Evolutionary conservation across 169 alveolate species (phyloP), one percentile per base, ranked within the genome.

Genomic region (Plasmodium blacklocki): DNA sequence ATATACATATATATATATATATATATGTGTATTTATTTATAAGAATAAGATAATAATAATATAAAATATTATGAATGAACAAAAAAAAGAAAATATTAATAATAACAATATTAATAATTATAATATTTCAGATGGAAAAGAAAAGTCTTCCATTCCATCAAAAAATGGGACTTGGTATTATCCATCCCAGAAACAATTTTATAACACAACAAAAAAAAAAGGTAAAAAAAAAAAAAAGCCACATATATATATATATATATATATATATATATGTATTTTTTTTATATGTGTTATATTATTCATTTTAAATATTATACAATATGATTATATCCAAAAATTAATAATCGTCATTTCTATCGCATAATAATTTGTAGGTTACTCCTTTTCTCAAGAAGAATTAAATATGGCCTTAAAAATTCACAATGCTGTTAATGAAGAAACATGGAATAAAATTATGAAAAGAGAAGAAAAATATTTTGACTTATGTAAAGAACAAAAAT

Each of bases 151-250:
- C 50, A 94, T 94, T 15, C 96, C 96, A 7, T 89, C 93, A 19
- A 83, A 67, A 32, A 80, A 60, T 23, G 93, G 67, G 14, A 88
- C 54, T n/a, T 94, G 96, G 96, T 78, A 88, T 15, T 94, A 94
- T 74, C 96, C 96, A n/a, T 94, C 96, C 8, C 85, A 90, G 52
- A 89, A 91, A 7, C 96, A 94, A 75, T 94, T 94, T 66, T 94
- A 92, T 78, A 80, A 88, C 2, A 89, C 96, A 19, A 92, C 95
- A 2, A 75, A 76, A 14, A 92, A 74, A 63, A 94, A 94, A 73
- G 96, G 96, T 88, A 63, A 66, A 5, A 88, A 50, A 19, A 26
- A 18, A 58, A 18, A 11, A n/a, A 18, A 18, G 18, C 15, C 9
- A 15, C 18, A 23, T 2, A 32, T 43, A 3, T 15, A 21, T 23